Evolutionary conservation across 192 early-diverging fungal species (phyloP), one percentile per base, ranked within the genome.

Genomic region (Backusella tarrabulga): DNA sequence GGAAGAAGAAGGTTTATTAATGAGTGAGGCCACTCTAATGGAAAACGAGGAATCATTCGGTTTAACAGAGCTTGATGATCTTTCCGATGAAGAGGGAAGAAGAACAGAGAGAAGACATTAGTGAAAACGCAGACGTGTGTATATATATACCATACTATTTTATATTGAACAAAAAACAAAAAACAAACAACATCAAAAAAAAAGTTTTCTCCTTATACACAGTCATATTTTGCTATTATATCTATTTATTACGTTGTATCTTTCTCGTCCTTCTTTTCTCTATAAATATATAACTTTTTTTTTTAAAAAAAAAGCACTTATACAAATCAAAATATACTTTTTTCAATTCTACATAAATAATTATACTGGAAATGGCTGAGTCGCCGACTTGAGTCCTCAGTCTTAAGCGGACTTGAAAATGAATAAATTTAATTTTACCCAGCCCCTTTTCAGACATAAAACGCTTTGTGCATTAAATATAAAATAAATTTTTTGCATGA

Each of bases 1-100:
- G 35, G 83, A 77, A 70, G 83, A 83, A 29, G 80, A 85, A 44
- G 74, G 86, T 23, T 78, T 83, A 56, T 63, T 78, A 29, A 85
- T 80, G 69, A 83, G 86, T 34, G 87, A 88, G 67, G 81, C 85
- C 6, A 85, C 85, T 26, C 34, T 88, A 29, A 38, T 88, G 29
- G 87, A 88, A 76, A 81, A 88, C 56, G 72, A 85, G 34, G 72
- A 73, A 6, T 81, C 83, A 15, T 69, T 73, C 3, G 72, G 72
- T 73, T 54, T 73, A 50, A 73, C 72, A 21, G 46, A 73, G 21
- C 23, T 73, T 19, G 44, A 46, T 23, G 71, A 34, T 34, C 38
- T 35, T 17, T 44, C 44, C 44, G 72, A 73, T 54, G 72, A 73
- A 54, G 35, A 40, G 19, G 46, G 21, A 50, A 50, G 46, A 70